Evolutionary conservation across 2,329 filamentous ascomycete genomes (phyloP), one percentile per base, ranked within the genome.

Genomic region (Paecilomyces formosus): DNA sequence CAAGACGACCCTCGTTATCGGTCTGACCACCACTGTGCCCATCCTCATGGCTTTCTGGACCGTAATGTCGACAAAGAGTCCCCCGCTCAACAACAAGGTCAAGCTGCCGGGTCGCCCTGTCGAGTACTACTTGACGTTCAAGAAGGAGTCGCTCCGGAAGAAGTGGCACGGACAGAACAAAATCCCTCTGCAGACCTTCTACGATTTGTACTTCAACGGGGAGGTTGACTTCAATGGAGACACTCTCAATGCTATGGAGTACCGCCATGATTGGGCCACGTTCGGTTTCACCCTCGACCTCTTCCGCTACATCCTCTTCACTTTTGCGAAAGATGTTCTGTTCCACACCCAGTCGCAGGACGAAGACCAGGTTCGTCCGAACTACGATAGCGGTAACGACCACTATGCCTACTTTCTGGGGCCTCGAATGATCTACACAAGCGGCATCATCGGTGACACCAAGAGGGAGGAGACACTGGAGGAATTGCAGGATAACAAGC

Each of bases 381-480:
- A 97, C 81, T 99, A 99, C 78, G 94, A 97, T 82, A 88, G 92
- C 65, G 94, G 94, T 72, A 92, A 99, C 74, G 94, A 97, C 78
- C 96, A 97, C 79, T 99, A 99, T 82, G 88, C 86, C 74, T 99
- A 92, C 92, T 97, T 97, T 84, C 85, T 97, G 63, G 94, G 94
- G 61, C 93, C 93, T 60, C 92, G 93, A 72, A 99, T 97, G 94
- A 91, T 97, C 78, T 97, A 97, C 81, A 99, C 94, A 55, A 95
- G 90, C 55, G 94, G 94, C 69, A 82, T 99, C 69, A 95, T 99
- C 72, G 88, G 89, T 61, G 92, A 97, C 75, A 85, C 90, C 74
- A 86, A 87, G 76, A 83, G 82, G 65, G 94, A 97, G 78, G 94
- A 97, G 79, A 85, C 86, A 33, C 88, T 99, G 24, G 94, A 99